These are phyloP conservation scores for Mycena olivaceomarginata DNA, from an alignment of 768 basidiomycete genomes.

Conservation along the genomic window DNA sequence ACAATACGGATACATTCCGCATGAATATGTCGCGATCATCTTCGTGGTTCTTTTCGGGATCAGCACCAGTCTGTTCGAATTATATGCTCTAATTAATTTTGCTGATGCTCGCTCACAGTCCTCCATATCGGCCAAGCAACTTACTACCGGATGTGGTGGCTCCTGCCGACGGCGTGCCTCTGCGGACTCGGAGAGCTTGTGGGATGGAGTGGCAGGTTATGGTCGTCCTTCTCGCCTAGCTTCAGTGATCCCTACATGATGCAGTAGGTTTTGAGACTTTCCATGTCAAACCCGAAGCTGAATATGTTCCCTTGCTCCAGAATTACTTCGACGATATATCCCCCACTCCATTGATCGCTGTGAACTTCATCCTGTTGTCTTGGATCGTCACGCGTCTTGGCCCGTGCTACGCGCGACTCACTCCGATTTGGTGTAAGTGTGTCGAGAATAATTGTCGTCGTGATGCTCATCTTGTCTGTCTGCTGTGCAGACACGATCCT, in stretches of 20 bases:
- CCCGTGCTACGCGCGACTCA: conserved; percentile 67
- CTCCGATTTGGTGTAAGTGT: conserved; percentile 61
- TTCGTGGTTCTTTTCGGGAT: conserved; percentile 63
- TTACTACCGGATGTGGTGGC: conserved; percentile 69
- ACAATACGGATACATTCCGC: conserved; percentile 61
- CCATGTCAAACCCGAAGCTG: conserved; percentile 6
- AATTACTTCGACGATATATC: conserved; percentile 66
- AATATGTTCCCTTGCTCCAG: conserved; percentile 46
- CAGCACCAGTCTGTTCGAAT: conserved; percentile 56
- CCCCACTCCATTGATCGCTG: conserved; percentile 76
- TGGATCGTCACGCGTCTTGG: conserved; percentile 66
- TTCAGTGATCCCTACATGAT: conserved; percentile 58
- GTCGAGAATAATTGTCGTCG: conserved; percentile 35
- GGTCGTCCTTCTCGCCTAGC: conserved; percentile 62
- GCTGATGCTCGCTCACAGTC: conserved; percentile 52
- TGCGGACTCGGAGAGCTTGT: conserved; percentile 70
- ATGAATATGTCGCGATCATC: conserved; percentile 56
- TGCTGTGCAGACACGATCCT: conserved; percentile 57
- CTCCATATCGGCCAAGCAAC: conserved; percentile 67
- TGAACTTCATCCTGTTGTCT: conserved; percentile 72
- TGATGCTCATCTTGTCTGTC: not conserved
- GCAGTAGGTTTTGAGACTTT: conserved; percentile 58
- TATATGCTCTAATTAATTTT: not conserved
- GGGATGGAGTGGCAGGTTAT: conserved; percentile 76
- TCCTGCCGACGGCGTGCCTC: conserved; percentile 68